phyloP scores from a whole-genome alignment of 163 green algal species.

The Scenedesmus sp. region DNA sequence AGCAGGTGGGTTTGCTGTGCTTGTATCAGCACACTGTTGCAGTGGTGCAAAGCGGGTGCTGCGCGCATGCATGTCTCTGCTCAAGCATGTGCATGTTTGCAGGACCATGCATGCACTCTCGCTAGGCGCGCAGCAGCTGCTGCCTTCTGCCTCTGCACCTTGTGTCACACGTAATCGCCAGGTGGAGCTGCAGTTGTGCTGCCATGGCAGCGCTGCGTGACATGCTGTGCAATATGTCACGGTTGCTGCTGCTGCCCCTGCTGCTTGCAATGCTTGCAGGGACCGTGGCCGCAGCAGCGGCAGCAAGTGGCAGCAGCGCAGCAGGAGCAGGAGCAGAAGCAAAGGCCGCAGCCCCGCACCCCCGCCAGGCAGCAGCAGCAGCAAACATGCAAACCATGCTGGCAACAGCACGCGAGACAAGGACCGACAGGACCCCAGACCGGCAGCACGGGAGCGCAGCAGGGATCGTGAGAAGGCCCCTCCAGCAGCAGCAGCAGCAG shows the following conservation, averaged over 20 bases:
- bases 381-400: neutral
- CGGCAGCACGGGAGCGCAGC: neutral
- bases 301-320: neutral
- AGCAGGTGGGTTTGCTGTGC: neutral
- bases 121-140: too few relatives aligned
- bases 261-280: neutral
- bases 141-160: too few relatives aligned
- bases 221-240: neutral
- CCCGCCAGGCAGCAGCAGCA: neutral
- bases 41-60: too few relatives aligned
- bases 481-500: neutral
- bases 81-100: neutral
- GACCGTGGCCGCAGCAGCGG: neutral
- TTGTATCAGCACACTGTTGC: too few relatives aligned
- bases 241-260: conserved; percentile 16
- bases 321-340: conserved; percentile 1
- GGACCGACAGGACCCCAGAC: neutral
- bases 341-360: neutral
- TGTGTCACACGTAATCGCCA: too few relatives aligned
- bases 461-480: neutral
- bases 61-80: too few relatives aligned
- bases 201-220: neutral
- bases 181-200: neutral
- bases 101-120: neutral
- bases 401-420: neutral